phyloP scores from a whole-genome alignment of 2,329 filamentous ascomycete genomes.

The Xylaria multiplex region DNA sequence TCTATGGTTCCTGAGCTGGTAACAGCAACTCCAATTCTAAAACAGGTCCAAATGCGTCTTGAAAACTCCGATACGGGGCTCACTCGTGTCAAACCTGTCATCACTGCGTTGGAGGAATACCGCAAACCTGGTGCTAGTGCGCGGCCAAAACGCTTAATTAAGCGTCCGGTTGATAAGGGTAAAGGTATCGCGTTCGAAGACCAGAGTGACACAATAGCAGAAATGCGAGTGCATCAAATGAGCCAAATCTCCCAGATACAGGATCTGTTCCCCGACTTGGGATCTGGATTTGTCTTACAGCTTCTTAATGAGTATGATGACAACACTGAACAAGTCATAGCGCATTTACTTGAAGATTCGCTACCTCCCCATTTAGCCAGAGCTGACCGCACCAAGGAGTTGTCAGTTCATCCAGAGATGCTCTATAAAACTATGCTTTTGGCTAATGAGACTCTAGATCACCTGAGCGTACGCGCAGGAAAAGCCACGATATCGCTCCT shows the following conservation, averaged over 20 bases:
- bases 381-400: constrained; percentile 71
- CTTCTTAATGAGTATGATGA: constrained; percentile 83
- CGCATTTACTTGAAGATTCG: constrained; percentile 81
- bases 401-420: constrained; percentile 56
- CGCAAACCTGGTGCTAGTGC: constrained; percentile 64
- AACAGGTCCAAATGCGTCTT: constrained; percentile 66
- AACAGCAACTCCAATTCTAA: constrained; percentile 79
- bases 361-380: constrained; percentile 74
- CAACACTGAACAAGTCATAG: constrained; percentile 80
- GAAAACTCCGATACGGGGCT: constrained; percentile 61
- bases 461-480: constrained; percentile 45
- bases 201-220: constrained; percentile 53
- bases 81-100: constrained; percentile 67
- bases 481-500: constrained; percentile 62
- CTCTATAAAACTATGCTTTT: not conserved
- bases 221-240: constrained; percentile 81
- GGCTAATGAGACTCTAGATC: constrained; percentile 39
- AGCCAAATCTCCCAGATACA: constrained; percentile 90
- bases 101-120: constrained; percentile 69
- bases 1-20: constrained; percentile 85
- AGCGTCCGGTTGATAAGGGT: constrained; percentile 71
- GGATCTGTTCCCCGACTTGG: constrained; percentile 89
- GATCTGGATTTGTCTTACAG: constrained; percentile 81
- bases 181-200: constrained; percentile 61
- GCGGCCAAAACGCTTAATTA: constrained; percentile 61